Base-by-base conservation (phyloP, 805 yeast genomes). In the Myxozyma neotropica region DNA sequence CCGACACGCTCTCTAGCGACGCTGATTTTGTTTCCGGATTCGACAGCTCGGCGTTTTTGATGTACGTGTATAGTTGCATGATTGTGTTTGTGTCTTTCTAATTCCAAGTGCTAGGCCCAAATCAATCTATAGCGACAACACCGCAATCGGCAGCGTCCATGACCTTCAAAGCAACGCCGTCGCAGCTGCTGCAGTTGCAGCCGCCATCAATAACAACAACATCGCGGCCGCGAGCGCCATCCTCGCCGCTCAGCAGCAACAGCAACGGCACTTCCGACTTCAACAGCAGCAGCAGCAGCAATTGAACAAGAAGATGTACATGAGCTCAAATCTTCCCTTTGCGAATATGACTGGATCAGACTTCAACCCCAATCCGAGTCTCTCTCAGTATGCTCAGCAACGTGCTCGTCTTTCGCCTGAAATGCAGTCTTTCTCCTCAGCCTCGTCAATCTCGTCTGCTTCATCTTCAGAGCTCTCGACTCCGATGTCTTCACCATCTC, bases 401-500 rank as follows among this genome's bases (percentile, higher is more conserved):
- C 64, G 58, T 17, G 7, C 45, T 17, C 59, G 57, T 21, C 27
- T 55, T 15, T 43, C 58, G 17, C 35, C 57, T 23, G 53, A 27
- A 26, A 39, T 39, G 54, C 39, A 54, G 10, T 43, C 56, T 8
- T 47, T 46, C 40, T 57, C 61, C 15, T 52, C 57, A 12, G 35
- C 45, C 23, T 54, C 61, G 4, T 52, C 61, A 5, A 21, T 53
- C 13, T 27, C 59, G 4, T 53, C 57, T 13, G 50, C 63, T n/a
- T 59, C 63, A 12, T 49, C 58, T n/a, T 61, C 63, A 1, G 65
- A 55, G 53, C 46, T 61, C 27, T 59, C 65, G 7, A 58, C 65
- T 17, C 65, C 65, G 5, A 40, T 59, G 58, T 60, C 65, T 12
- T 61, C 65, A 26, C 65, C 63, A n/a, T 55, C 59, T 12, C 31